Conservation (phyloP, 1,139 yeast genomes). For the Saccharomyces hybrid region DNA sequence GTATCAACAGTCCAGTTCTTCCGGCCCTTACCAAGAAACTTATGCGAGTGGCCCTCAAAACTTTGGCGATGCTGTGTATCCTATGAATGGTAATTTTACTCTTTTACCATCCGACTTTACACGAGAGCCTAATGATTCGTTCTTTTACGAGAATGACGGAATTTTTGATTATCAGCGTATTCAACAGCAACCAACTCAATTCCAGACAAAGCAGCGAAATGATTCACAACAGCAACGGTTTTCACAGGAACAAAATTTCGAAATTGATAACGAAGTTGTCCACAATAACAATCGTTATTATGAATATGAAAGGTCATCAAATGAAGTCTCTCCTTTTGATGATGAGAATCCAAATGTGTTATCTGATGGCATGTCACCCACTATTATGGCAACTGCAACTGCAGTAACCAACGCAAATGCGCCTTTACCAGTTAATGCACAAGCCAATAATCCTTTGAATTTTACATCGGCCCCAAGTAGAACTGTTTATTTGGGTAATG, state of each 20-base stretch:
- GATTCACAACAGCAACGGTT: neutral
- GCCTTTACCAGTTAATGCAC: slow-evolving; percentile 15
- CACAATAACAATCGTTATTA: neutral
- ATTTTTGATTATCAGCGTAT: neutral
- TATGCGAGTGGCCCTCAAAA: neutral
- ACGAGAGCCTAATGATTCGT: neutral
- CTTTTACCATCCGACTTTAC: neutral
- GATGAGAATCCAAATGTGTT: slow-evolving; percentile 1
- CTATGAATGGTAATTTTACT: neutral
- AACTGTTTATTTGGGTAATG: slow-evolving; percentile 84
- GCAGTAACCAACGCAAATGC: slow-evolving; percentile 22
- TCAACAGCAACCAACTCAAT: neutral
- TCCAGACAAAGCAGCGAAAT: neutral
- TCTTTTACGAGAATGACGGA: neutral
- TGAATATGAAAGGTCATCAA: neutral
- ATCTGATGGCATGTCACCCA: slow-evolving; percentile 4
- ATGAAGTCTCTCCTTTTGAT: neutral
- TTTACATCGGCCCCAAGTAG: slow-evolving; percentile 57
- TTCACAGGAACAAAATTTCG: neutral
- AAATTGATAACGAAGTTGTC: neutral
- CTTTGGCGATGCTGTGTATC: neutral
- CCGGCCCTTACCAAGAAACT: neutral
- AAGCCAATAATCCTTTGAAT: slow-evolving; percentile 23
- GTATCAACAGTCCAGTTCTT: neutral
- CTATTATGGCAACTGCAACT: slow-evolving; percentile 9